phyloP scores from a whole-genome alignment of 257 asterid genomes.

The Lycium barbarum region DNA sequence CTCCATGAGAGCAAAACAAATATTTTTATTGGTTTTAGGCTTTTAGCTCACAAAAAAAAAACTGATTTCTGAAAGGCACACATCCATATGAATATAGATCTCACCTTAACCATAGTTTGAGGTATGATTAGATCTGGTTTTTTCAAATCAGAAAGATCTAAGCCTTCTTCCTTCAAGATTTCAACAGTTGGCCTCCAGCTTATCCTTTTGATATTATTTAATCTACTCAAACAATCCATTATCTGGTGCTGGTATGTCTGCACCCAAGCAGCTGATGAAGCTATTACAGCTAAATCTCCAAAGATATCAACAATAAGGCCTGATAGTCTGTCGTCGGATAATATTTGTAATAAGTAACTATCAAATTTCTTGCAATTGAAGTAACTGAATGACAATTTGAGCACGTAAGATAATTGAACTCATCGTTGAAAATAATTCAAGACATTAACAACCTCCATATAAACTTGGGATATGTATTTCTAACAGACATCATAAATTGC shows the following conservation, averaged over 20 bases:
- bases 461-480: constrained; percentile 19
- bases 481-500: background rate
- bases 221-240: constrained; percentile 54
- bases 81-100: constrained; percentile 27
- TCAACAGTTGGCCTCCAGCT: constrained; percentile 91
- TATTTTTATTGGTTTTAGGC: background rate
- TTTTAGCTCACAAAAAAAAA: background rate
- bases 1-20: background rate
- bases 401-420: background rate
- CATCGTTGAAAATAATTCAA: background rate
- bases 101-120: constrained; percentile 70
- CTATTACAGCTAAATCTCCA: constrained; percentile 92
- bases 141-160: constrained; percentile 57
- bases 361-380: constrained; percentile 15
- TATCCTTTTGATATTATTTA: constrained; percentile 58
- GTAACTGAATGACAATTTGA: constrained; percentile 15
- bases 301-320: constrained; percentile 89
- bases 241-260: constrained; percentile 83
- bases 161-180: constrained; percentile 93
- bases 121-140: constrained; percentile 47
- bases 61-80: background rate
- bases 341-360: background rate
- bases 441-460: background rate
- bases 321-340: constrained; percentile 69
- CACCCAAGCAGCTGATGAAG: constrained; percentile 98